Percentiles rank a stretch among this genome's conserved stretches.
These are phyloP conservation scores for Phoma sp. DNA, from an alignment of 2,329 filamentous ascomycete species.

Conservation along the genomic window DNA sequence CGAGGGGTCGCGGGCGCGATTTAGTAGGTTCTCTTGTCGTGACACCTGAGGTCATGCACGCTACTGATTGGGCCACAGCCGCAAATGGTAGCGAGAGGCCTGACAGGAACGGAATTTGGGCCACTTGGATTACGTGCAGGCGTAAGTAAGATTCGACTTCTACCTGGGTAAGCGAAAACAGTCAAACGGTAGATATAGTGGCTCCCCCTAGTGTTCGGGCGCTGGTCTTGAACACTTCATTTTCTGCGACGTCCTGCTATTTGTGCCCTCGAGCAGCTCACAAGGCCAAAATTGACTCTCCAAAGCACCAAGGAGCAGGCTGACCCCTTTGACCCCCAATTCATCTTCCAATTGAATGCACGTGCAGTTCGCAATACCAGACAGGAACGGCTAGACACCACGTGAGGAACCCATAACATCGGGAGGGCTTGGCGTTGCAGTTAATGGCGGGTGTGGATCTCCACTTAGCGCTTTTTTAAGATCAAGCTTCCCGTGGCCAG, in stretches of 20 bases:
- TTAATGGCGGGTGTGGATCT: conserved; percentile 26
- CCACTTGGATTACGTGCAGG: conserved; percentile 15
- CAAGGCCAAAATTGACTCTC: background rate
- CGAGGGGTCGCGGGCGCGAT: background rate
- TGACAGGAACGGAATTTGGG: background rate
- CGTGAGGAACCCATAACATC: conserved; percentile 18
- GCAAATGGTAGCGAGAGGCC: conserved; percentile 6
- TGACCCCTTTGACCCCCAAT: conserved; percentile 6
- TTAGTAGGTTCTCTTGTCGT: background rate
- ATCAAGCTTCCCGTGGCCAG: conserved; percentile 18
- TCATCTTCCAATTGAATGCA: conserved; percentile 16
- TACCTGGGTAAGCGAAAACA: conserved; percentile 18
- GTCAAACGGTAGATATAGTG: conserved; percentile 13
- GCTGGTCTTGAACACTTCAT: background rate
- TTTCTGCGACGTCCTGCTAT: background rate
- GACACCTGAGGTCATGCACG: background rate
- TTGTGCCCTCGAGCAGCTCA: background rate
- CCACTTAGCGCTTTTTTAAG: conserved; percentile 12
- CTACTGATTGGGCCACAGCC: conserved; percentile 1
- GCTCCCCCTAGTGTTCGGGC: conserved; percentile 2
- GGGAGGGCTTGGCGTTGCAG: conserved; percentile 17
- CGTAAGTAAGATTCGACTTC: conserved; percentile 1
- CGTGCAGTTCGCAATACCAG: conserved; percentile 35
- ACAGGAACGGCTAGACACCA: conserved; percentile 24
- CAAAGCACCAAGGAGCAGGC: background rate